phyloP scores from a whole-genome alignment of 2,329 filamentous ascomycete genomes.

The Capronia americana region DNA sequence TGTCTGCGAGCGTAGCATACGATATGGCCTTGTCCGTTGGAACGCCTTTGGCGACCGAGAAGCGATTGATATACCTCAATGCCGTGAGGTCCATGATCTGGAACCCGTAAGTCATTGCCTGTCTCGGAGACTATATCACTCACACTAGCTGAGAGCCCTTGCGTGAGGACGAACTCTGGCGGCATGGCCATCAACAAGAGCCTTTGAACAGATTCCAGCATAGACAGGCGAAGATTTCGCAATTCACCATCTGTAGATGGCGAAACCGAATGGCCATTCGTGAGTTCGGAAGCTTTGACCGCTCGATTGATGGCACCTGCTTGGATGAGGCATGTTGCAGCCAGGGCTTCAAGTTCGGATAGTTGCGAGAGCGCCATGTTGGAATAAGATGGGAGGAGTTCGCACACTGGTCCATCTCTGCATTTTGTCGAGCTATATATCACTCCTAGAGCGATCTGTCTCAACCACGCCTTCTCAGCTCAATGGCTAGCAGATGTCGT shows the following conservation, averaged over 20 bases:
- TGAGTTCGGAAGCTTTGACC: neutral
- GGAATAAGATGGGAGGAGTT: neutral
- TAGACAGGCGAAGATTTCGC: conserved; percentile 7
- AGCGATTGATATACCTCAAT: conserved; percentile 13
- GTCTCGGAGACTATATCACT: neutral
- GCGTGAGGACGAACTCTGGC: conserved; percentile 25
- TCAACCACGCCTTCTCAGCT: neutral
- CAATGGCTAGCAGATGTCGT: neutral
- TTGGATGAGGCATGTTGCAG: conserved; percentile 20
- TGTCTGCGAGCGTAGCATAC: neutral
- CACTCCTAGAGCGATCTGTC: neutral
- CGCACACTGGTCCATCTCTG: neutral
- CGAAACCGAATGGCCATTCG: neutral
- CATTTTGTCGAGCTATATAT: neutral
- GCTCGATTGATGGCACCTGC: conserved; percentile 20
- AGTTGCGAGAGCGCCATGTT: neutral
- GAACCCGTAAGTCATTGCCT: neutral
- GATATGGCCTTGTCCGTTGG: neutral
- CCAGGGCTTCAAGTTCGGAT: conserved; percentile 22
- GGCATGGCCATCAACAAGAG: conserved; percentile 19
- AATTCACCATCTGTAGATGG: neutral
- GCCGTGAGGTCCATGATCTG: conserved; percentile 13
- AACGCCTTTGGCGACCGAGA: neutral
- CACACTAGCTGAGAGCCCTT: conserved; percentile 24
- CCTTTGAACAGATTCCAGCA: conserved; percentile 26